phyloP scores from a whole-genome alignment of 306 rosid genomes.

The Astragalus membranaceus region DNA sequence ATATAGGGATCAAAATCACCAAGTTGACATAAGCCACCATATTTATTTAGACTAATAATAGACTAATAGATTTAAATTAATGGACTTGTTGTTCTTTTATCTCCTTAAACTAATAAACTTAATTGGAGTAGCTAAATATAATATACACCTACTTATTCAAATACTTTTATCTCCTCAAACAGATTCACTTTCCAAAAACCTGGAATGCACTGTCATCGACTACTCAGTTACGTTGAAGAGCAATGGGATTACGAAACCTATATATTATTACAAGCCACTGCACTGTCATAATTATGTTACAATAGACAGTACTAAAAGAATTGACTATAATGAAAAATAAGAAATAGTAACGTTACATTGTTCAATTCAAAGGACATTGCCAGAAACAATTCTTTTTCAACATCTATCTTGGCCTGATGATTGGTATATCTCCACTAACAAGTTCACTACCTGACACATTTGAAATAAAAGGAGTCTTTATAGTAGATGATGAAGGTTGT shows the following conservation, averaged over 20 bases:
- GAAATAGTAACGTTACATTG: not conserved
- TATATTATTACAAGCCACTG: not conserved
- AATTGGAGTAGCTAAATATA: too few species aligned
- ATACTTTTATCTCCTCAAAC: too few species aligned
- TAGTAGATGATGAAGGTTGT: slow-evolving; percentile 54
- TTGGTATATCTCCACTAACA: slow-evolving; percentile 59
- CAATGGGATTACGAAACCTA: not conserved
- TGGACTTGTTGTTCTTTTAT: too few species aligned
- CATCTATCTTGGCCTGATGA: slow-evolving; percentile 68
- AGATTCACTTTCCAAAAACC: too few species aligned
- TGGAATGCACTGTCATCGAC: too few species aligned
- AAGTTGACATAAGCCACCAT: too few species aligned
- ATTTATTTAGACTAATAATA: too few species aligned
- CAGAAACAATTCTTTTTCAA: not conserved
- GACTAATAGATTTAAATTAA: too few species aligned
- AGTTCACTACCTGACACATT: slow-evolving; percentile 72
- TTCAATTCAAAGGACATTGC: not conserved
- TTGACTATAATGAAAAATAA: not conserved
- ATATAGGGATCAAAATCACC: too few species aligned
- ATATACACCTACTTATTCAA: too few species aligned
- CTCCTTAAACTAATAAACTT: too few species aligned
- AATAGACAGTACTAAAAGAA: not conserved
- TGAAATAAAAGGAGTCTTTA: slow-evolving; percentile 35
- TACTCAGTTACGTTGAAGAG: not conserved
- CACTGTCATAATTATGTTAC: not conserved